Evolutionary conservation across 352 stramenopile species (phyloP).

Genomic region (Globisporangium lucens): DNA sequence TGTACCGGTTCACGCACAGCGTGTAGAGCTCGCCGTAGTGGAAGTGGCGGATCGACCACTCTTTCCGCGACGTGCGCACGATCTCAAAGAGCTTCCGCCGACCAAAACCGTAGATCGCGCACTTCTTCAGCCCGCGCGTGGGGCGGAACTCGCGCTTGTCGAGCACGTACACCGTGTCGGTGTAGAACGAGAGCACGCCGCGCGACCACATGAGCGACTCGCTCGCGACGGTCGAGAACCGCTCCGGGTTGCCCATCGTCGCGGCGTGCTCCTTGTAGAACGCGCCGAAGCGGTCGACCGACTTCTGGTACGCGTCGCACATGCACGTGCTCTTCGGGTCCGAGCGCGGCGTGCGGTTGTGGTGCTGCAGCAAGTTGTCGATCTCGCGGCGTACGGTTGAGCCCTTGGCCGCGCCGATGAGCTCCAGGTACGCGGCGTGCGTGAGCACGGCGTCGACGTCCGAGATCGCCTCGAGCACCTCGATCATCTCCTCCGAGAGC

Average conservation of each 20-base stretch:
- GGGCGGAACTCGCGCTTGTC: constrained; percentile 79
- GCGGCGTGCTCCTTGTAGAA: constrained; percentile 58
- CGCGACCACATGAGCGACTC: constrained; percentile 74
- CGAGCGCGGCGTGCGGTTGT: constrained; percentile 28
- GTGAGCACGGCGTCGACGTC: constrained; percentile 69
- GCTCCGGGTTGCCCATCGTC: constrained; percentile 24
- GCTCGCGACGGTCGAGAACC: constrained; percentile 67
- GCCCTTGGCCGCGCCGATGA: constrained; percentile 53
- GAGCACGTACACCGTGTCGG: constrained; percentile 75
- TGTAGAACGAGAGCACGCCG: constrained; percentile 76
- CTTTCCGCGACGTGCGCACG: constrained; percentile 61
- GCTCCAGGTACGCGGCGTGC: constrained; percentile 48
- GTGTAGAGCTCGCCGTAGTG: constrained; percentile 62
- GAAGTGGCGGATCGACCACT: constrained; percentile 65
- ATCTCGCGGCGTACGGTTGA: constrained; percentile 57
- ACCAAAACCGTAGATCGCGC: constrained; percentile 73
- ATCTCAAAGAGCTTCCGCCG: constrained; percentile 78
- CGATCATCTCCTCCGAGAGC: constrained; percentile 62
- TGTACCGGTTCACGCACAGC: constrained; percentile 65
- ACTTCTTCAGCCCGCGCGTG: constrained; percentile 60
- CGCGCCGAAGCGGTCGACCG: constrained; percentile 62
- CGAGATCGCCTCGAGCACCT: constrained; percentile 71
- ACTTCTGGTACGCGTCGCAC: constrained; percentile 70
- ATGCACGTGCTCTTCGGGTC: constrained; percentile 45
- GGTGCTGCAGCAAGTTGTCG: constrained; percentile 48